Evolutionary conservation across 331 rosid genomes (phyloP), one percentile per base, ranked within the genome.

Genomic region (Acacia pycnantha): DNA sequence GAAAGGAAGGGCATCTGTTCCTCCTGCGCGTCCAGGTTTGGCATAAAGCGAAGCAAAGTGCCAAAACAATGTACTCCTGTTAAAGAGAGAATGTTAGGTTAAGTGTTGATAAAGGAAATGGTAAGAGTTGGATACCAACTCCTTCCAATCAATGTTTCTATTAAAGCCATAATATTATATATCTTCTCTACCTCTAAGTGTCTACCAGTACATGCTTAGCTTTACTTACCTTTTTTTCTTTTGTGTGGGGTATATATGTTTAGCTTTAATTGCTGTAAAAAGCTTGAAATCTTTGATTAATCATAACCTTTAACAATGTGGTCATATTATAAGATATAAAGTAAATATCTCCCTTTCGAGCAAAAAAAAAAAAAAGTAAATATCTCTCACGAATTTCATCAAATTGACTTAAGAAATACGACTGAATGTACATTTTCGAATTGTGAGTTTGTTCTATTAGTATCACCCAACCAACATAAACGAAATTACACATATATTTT

Each of bases 41-140:
- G 7, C 35, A 76, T 50, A 81, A 29, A 44, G 33, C 44, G 59
- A 27, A 13, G 21, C 43, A 3, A 16, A 78, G 56, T 6, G 66
- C 24, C 22, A 47, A 40, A 33, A 44, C 35, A n/a, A n/a, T n/a
- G n/a, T n/a, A n/a, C n/a, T n/a, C n/a, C n/a, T n/a, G n/a, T n/a
- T 22, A 21, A 15, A 72, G 19, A 12, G 86, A 43, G 87, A 80
- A 79, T 81, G 56, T 50, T 81, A 81, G 82, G 84, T 81, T 83
- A 64, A n/a, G 70, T 66, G 65, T 51, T 64, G 33, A n/a, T 74
- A 46, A 82, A 70, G 58, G 70, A 40, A 40, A 71, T 78, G 68
- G 84, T 65, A 51, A 56, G 87, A 26, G 84, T 82, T 50, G 90
- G 91, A 74, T 77, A 88, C 76, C 93, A 15, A 76, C 84, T 86